Base-by-base conservation (phyloP, 1,284 basidiomycete species). In the Leccinum griseonigrum region DNA sequence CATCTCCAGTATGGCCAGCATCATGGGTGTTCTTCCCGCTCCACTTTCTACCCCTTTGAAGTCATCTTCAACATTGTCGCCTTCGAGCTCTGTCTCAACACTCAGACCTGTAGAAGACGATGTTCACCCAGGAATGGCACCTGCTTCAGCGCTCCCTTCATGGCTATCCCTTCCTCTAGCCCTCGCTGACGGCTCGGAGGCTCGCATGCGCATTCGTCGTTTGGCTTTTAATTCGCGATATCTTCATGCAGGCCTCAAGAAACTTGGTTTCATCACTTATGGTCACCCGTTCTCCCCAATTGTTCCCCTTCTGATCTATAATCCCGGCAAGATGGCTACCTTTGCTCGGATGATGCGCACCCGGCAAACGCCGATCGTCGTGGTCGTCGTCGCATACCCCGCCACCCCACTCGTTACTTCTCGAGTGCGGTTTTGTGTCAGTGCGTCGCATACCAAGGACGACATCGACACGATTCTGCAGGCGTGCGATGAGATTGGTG, bases 211-310 rank as follows among this genome's bases (percentile, higher is more conserved):
- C 36, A 81, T 99, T 11, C 86, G 90, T 50, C 86, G 97, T 34
- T 82, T 99, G 28, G 95, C 95, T 0, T 99, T 99, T 85, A 99
- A 98, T 80, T 84, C 93, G 28, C 87, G 95, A 13, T 99, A 98
- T 79, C 88, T 99, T 58, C 90, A 91, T 65, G 85, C 85, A 8
- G 97, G 91, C 4, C 83, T 99, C 59, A 83, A 87, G 69, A 97
- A 95, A 75, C 87, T 99, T 46, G 97, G 97, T 0, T 99, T 99
- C 82, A 97, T 99, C 80, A 92, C 94, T 9, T 98, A 96, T 71
- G 95, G 97, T 1, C 89, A 94, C 76, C 86, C 88, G 57, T 90
- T 95, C 70, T 95, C 92, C 28, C 96, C 97, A 3, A 95, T 99
- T 67, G 90, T 98, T 3, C 97, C 97, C 0, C 81, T 98, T 52